Evolutionary conservation across 2,329 filamentous ascomycete species (phyloP).

Genomic region (Tolypocladium album): DNA sequence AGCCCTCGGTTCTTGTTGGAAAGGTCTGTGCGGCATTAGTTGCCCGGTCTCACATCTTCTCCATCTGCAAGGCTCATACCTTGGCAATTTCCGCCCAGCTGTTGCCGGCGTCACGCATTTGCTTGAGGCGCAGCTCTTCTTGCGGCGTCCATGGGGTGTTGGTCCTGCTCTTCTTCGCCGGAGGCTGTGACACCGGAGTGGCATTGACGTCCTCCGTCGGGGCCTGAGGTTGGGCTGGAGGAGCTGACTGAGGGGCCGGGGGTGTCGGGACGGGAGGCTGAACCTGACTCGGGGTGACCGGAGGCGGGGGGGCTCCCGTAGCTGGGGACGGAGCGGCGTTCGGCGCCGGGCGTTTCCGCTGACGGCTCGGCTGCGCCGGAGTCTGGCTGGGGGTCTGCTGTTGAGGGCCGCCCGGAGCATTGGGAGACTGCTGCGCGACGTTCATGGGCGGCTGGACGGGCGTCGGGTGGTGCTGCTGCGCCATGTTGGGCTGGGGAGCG

Average conservation of each 20-base stretch:
- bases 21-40: constrained; percentile 54
- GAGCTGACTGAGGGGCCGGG: constrained; percentile 16
- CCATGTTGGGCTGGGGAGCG: constrained; percentile 26
- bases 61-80: constrained; percentile 47
- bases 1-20: constrained; percentile 85
- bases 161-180: constrained; percentile 87
- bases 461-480: constrained; percentile 25
- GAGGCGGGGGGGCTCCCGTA: constrained; percentile 19
- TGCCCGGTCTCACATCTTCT: not conserved
- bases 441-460: constrained; percentile 32
- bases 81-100: constrained; percentile 99
- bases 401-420: constrained; percentile 15
- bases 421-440: constrained; percentile 28
- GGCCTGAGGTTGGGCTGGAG: constrained; percentile 16
- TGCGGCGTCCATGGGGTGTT: constrained; percentile 97
- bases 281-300: constrained; percentile 20
- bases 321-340: constrained; percentile 26
- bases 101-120: constrained; percentile 84
- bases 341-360: constrained; percentile 31
- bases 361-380: constrained; percentile 24
- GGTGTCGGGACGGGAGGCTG: constrained; percentile 19
- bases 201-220: constrained; percentile 19
- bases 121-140: constrained; percentile 85
- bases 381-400: constrained; percentile 27
- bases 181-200: constrained; percentile 31